Base-by-base conservation (phyloP, 2,329 filamentous ascomycete genomes). In the Paraphaeosphaeria minitans region DNA sequence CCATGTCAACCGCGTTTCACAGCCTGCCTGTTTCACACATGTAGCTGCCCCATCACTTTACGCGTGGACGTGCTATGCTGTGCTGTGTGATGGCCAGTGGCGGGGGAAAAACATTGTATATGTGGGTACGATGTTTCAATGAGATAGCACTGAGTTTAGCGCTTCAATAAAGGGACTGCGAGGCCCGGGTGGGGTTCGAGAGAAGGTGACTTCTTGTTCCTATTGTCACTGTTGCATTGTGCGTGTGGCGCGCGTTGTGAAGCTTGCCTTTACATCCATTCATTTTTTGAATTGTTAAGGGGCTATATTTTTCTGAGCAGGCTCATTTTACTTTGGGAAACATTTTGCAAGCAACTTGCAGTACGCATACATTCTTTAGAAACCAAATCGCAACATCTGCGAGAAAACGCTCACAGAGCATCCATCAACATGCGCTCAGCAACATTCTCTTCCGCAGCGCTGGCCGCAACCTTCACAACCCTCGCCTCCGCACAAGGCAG, bases 11-110 rank as follows among this genome's bases (percentile, higher is more conserved):
- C 39, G 13, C 7, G 39, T 35, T 53, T 53, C 50, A 45, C n/a
- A n/a, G 31, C 13, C 7, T 4, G 21, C 8, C 24, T 27, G 51
- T 53, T 53, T 53, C 51, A 45, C 24, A 27, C 24, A 4, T 27
- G 29, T 53, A 45, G 24, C 51, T 41, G 51, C 51, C 46, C 19
- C 51, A 12, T 45, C 29, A 41, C 51, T 45, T 53, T 39, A 53
- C 39, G 50, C 50, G 35, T 24, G 37, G 13, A 27, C 39, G 35
- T 24, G 37, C 21, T 41, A 13, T 22, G 10, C 21, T 41, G 19
- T 22, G 10, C n/a, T 13, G 14, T 33, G 35, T 16, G 35, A 6
- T 27, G 35, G 35, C 35, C 35, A 37, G 39, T 33, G 27, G 41
- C 51, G 41, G 19, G 41, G 21, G 33, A 24, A 6, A 53, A 53